Evolutionary conservation across 164 flowering plant species (phyloP).

Genomic region (Dillenia turbinata): DNA sequence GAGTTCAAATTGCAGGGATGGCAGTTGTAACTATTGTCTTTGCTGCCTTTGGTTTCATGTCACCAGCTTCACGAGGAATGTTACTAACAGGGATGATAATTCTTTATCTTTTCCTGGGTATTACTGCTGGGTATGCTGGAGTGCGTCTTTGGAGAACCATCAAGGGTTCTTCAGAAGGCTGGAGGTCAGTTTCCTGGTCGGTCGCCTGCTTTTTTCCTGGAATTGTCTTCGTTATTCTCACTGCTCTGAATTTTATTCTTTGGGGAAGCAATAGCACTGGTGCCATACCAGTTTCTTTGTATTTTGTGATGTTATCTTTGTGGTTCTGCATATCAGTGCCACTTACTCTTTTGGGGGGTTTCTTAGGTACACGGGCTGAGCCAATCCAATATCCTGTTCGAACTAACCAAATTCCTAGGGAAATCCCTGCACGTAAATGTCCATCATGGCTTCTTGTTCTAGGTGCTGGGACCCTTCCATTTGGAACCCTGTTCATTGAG

Average conservation of each 20-base stretch:
- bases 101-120: slow-evolving; percentile 33
- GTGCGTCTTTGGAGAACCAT: slow-evolving; percentile 18
- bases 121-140: slow-evolving; percentile 19
- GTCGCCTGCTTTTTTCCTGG: slow-evolving; percentile 25
- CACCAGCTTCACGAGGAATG: slow-evolving; percentile 52
- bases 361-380: slow-evolving; percentile 20
- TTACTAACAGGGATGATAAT: slow-evolving; percentile 49
- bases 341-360: slow-evolving; percentile 21
- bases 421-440: slow-evolving; percentile 43
- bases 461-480: slow-evolving; percentile 53
- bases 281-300: slow-evolving; percentile 21
- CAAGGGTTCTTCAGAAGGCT: slow-evolving; percentile 17
- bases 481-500: slow-evolving; percentile 46
- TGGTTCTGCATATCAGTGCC: slow-evolving; percentile 27
- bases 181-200: slow-evolving; percentile 22
- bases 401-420: slow-evolving; percentile 48
- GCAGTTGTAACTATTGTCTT: slow-evolving; percentile 39
- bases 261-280: slow-evolving; percentile 23
- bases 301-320: slow-evolving; percentile 12
- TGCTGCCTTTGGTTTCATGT: slow-evolving; percentile 50
- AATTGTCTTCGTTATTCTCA: slow-evolving; percentile 19
- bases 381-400: slow-evolving; percentile 38
- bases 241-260: slow-evolving; percentile 15
- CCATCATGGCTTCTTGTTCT: slow-evolving; percentile 50
- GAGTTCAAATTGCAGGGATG: slow-evolving; percentile 42